Conservation (phyloP, 73 alveolate species). For the Paramecium primaurelia region DNA sequence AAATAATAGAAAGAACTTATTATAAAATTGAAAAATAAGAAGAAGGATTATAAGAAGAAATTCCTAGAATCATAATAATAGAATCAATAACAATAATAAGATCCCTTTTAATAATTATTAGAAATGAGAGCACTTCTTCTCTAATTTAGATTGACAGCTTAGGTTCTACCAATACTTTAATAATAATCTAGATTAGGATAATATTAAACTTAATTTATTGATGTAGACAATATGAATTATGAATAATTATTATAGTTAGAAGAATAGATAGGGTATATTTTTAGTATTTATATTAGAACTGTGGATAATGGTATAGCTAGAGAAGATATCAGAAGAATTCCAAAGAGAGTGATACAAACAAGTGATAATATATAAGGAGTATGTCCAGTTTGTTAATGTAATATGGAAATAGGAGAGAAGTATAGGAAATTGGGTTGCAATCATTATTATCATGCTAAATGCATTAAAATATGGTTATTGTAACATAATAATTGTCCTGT, state of each 20-base stretch:
- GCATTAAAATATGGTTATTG: slow-evolving; percentile 3
- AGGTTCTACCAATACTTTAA: background rate
- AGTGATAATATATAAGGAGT: background rate
- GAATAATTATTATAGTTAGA: background rate
- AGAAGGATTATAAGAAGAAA: background rate
- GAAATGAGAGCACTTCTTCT: background rate
- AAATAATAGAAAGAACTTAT: background rate
- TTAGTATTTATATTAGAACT: background rate
- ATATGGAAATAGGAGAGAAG: background rate
- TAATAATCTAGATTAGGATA: background rate
- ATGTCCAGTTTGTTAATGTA: slow-evolving; percentile 30
- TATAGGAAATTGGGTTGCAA: slow-evolving; percentile 7
- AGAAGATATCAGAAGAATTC: background rate
- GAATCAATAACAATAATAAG: background rate
- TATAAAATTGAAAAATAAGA: background rate
- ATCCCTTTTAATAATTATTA: background rate
- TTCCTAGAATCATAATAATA: background rate
- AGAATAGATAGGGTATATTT: background rate
- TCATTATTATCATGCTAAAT: slow-evolving; percentile 16
- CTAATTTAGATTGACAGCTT: background rate
- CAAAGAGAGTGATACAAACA: background rate
- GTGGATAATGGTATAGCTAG: background rate
- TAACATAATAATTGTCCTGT: slow-evolving; percentile 27
- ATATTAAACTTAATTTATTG: background rate
- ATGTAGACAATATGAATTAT: background rate